Percentiles rank a stretch among this genome's conserved stretches.
Evolutionary conservation across 2,329 filamentous ascomycete genomes (phyloP).

Genomic region (Hypomyces rosellus): DNA sequence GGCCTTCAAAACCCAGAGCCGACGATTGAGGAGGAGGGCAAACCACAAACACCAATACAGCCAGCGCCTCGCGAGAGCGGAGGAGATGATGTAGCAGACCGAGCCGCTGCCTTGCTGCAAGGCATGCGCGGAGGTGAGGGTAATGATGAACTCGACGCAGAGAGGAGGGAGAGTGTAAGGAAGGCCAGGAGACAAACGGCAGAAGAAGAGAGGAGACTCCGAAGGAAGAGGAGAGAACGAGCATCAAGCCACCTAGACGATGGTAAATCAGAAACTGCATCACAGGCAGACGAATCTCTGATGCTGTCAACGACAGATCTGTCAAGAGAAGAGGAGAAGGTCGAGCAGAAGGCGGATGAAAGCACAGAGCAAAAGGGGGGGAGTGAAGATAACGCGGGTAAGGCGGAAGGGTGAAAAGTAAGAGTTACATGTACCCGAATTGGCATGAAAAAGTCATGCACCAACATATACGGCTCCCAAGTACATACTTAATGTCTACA

Average conservation of each 20-base stretch:
- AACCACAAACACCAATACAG: constrained; percentile 25
- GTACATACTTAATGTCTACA: constrained; percentile 34
- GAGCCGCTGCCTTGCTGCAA: constrained; percentile 76
- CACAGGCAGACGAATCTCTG: constrained; percentile 12
- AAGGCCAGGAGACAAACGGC: constrained; percentile 61
- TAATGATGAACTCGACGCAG: constrained; percentile 41
- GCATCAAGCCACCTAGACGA: constrained; percentile 33
- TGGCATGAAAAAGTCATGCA: constrained; percentile 14
- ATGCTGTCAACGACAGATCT: constrained; percentile 9
- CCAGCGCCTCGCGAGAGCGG: constrained; percentile 45
- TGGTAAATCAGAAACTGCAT: constrained; percentile 17
- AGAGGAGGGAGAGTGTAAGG: constrained; percentile 56
- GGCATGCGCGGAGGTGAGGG: constrained; percentile 68
- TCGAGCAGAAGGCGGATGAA: background rate
- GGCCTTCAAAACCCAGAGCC: constrained; percentile 28
- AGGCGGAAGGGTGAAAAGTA: background rate
- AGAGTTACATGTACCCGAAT: constrained; percentile 11
- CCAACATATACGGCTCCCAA: constrained; percentile 20
- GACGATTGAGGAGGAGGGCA: constrained; percentile 41
- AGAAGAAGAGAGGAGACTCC: constrained; percentile 66
- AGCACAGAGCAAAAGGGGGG: constrained; percentile 7
- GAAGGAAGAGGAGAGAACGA: constrained; percentile 62
- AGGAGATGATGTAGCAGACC: constrained; percentile 70
- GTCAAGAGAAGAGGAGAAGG: constrained; percentile 6
- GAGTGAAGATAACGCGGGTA: background rate